A percentile compares a stretch with the other conserved stretches of the same genome.
phyloP scores from a whole-genome alignment of 73 alveolate genomes.

The Paramecium pentaurelia region DNA sequence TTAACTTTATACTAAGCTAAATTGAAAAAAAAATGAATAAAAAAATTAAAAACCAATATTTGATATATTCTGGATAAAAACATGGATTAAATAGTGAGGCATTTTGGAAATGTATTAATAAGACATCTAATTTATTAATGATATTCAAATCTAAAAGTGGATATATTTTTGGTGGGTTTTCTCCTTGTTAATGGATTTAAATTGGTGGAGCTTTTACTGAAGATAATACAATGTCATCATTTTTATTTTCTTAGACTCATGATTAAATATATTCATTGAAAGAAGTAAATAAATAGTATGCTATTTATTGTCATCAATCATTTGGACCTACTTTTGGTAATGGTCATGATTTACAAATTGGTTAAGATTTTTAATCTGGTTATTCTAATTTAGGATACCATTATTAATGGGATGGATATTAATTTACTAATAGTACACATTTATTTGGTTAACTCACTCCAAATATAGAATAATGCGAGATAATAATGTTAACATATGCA shows the following conservation, averaged over 20 bases:
- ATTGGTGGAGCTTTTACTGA: neutral
- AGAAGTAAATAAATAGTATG: neutral
- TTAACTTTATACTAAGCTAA: neutral
- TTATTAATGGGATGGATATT: neutral
- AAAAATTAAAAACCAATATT: neutral
- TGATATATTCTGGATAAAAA: neutral
- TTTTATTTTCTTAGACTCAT: slow-evolving; percentile 49
- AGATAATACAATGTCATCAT: slow-evolving; percentile 27
- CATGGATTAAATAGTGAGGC: neutral
- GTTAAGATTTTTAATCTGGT: neutral
- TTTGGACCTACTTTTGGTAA: slow-evolving; percentile 41
- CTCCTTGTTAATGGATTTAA: neutral
- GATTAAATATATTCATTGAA: neutral
- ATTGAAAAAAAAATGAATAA: neutral
- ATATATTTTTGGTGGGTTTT: neutral
- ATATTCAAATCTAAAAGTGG: slow-evolving; percentile 2
- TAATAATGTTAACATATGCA: neutral
- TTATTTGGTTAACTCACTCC: neutral
- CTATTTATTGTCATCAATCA: neutral
- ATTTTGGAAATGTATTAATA: neutral
- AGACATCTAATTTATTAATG: neutral
- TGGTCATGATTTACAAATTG: neutral
- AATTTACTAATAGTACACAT: neutral
- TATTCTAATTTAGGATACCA: neutral
- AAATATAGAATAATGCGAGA: neutral